phyloP scores from a whole-genome alignment of 1,284 basidiomycete genomes.

The Ustilago esculenta region DNA sequence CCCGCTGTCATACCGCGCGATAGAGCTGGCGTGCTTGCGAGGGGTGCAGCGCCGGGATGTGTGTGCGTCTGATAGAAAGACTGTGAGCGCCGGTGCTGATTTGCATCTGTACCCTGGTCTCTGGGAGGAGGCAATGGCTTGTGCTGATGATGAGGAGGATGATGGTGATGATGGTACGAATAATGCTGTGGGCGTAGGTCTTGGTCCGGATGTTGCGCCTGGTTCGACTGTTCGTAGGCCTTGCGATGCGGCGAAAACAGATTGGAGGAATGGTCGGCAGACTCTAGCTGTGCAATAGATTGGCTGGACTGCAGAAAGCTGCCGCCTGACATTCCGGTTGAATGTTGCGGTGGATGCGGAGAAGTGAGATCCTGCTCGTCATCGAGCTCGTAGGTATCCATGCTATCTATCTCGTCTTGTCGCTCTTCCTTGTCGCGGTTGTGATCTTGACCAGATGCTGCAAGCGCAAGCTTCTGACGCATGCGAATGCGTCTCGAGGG shows the following conservation, averaged over 20 bases:
- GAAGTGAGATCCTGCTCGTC: slow-evolving; percentile 15
- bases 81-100: slow-evolving; percentile 12
- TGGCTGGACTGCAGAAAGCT: not conserved
- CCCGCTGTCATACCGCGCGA: not conserved
- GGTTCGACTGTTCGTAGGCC: slow-evolving; percentile 1
- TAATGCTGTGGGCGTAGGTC: not conserved
- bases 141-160: slow-evolving; percentile 7
- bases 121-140: slow-evolving; percentile 7
- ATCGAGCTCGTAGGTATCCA: slow-evolving; percentile 35
- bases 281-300: not conserved
- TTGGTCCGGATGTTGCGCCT: not conserved
- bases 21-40: not conserved
- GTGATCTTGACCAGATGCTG: not conserved
- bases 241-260: not conserved
- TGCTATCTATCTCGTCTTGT: slow-evolving; percentile 19
- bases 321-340: not conserved
- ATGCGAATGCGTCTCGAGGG: slow-evolving; percentile 37
- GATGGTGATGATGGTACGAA: not conserved
- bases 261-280: not conserved
- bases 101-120: not conserved
- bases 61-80: slow-evolving; percentile 2
- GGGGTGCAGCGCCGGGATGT: not conserved
- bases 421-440: slow-evolving; percentile 1
- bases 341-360: not conserved
- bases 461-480: slow-evolving; percentile 26